phyloP scores from a whole-genome alignment of 2,329 filamentous ascomycete species.

The Rachicladosporium sp. region DNA sequence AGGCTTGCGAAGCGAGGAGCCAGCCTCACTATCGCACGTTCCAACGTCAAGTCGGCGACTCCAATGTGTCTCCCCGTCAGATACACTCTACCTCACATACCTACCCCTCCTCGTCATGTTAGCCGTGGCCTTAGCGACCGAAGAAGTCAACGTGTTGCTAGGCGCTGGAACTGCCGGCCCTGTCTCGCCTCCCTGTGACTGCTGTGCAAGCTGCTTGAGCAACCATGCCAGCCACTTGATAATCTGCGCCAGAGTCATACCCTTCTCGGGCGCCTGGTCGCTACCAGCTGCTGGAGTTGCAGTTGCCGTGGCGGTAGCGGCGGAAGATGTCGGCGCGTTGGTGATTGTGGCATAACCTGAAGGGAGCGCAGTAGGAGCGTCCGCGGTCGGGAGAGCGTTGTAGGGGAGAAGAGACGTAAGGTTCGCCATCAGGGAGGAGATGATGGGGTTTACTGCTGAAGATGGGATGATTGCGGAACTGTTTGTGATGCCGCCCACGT shows the following conservation, averaged over 20 bases:
- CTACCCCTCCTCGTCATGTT: too few species aligned
- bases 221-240: slow-evolving; percentile 14
- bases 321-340: not conserved
- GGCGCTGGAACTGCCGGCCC: too few species aligned
- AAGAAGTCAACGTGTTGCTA: too few species aligned
- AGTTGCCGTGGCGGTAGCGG: slow-evolving; percentile 7
- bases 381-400: slow-evolving; percentile 8
- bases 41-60: too few species aligned
- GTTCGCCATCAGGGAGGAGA: slow-evolving; percentile 9
- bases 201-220: slow-evolving; percentile 2
- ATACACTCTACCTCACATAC: too few species aligned
- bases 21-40: too few species aligned
- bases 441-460: slow-evolving; percentile 9
- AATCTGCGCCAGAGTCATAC: slow-evolving; percentile 11
- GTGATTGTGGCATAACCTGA: slow-evolving; percentile 4
- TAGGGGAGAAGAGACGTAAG: slow-evolving; percentile 11
- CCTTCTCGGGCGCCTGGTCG: slow-evolving; percentile 3
- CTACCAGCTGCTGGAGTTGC: not conserved
- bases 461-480: slow-evolving; percentile 7
- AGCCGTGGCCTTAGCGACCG: too few species aligned
- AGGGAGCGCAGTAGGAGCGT: slow-evolving; percentile 9
- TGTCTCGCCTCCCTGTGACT: too few species aligned
- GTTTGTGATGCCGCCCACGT: slow-evolving; percentile 7
- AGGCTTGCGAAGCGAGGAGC: too few species aligned
- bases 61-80: too few species aligned